Evolutionary conservation across 257 asterid genomes (phyloP), one percentile per base, ranked within the genome.

Genomic region (Petrea volubilis): DNA sequence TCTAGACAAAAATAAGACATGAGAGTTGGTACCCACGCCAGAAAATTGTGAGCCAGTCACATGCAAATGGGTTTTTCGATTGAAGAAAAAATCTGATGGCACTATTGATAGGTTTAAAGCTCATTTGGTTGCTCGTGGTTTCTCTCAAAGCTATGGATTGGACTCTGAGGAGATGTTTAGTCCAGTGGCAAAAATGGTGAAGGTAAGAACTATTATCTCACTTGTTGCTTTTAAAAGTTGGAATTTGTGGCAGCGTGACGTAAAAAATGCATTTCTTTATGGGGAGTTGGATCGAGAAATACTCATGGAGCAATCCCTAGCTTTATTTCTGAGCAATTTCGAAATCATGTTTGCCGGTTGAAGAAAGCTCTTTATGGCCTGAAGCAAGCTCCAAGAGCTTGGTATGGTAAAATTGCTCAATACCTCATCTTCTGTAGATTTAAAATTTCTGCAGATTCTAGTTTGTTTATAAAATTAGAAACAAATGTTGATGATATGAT

Each of bases 351-450:
- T 5, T 75, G 61, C 4, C 55, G 15, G 2, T 64, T 73, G 24
- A 78, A 79, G 60, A 74, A 74, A 56, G 77, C 64, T 0, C 33
- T 79, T 6, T 74, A 74, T 59, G 81, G 72, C 28, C 65, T 74
- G 15, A 79, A 70, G 55, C 83, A 74, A 65, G 75, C 72, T 7
- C 65, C 80, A 12, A 51, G 69, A 44, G 81, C 81, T 8, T 71
- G 71, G 73, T 68, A 11, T 47, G 84, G 82, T 61, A 76, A 80
- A 14, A 47, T 80, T 33, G 63, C 79, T 67, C 74, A 76, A 76
- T 72, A 78, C 5, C 67, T 72, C 38, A n/a, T n/a, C n/a, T n/a
- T n/a, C n/a, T n/a, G n/a, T n/a, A n/a, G n/a, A n/a, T n/a, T n/a
- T n/a, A n/a, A n/a, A n/a, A n/a, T n/a, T n/a, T n/a, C n/a, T n/a